These are phyloP conservation scores for Sporothrix protearum DNA, from an alignment of 2,329 filamentous ascomycete genomes.

Conservation along the genomic window DNA sequence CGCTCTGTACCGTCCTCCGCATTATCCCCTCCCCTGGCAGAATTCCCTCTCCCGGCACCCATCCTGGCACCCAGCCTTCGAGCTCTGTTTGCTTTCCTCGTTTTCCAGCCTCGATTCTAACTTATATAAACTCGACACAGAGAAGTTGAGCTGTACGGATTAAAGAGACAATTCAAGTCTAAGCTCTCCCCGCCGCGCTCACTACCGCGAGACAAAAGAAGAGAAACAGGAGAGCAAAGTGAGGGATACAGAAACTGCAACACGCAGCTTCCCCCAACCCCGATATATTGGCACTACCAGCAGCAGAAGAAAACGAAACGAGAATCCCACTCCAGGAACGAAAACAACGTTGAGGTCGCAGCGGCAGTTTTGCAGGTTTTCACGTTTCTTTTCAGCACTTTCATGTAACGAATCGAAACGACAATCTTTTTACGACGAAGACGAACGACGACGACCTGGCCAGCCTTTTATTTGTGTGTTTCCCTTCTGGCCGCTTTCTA, in stretches of 20 bases:
- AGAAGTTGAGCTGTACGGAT: conserved; percentile 19
- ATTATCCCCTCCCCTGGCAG: conserved; percentile 3
- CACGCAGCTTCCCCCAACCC: background rate
- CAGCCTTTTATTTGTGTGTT: too few relatives aligned
- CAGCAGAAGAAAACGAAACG: background rate
- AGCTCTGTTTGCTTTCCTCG: background rate
- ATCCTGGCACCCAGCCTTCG: conserved; percentile 8
- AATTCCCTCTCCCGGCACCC: background rate
- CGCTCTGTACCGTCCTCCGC: conserved; percentile 29
- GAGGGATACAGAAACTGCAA: background rate
- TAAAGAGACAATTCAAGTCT: conserved; percentile 21
- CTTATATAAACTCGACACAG: background rate
- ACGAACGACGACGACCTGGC: conserved; percentile 20
- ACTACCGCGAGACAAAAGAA: conserved; percentile 8
- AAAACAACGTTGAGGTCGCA: background rate
- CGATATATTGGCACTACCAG: background rate
- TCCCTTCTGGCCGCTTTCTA: background rate
- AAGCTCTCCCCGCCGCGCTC: conserved; percentile 9
- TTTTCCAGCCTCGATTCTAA: background rate
- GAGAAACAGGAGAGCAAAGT: background rate
- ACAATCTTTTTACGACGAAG: conserved; percentile 16
- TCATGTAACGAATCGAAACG: conserved; percentile 22
- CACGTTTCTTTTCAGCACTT: conserved; percentile 16
- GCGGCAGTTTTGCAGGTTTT: conserved; percentile 16
- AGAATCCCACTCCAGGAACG: background rate